A percentile compares a stretch with the other conserved stretches of the same genome.
Evolutionary conservation across 768 basidiomycete species (phyloP).

Genomic region (Galerina marginata): DNA sequence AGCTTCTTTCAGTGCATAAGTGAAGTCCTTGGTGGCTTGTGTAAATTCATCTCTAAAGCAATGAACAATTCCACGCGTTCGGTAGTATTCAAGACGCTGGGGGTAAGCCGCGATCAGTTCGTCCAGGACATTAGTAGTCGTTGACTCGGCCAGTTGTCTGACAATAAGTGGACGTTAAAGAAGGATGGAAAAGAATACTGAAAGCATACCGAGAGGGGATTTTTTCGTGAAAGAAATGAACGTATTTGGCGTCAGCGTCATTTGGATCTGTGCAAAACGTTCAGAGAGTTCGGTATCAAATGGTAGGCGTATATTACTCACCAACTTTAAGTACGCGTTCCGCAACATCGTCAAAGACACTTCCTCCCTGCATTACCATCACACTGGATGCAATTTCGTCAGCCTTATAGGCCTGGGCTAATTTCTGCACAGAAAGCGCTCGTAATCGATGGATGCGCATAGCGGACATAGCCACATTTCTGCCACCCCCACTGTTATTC

Average conservation of each 20-base stretch:
- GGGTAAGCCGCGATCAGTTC: constrained; percentile 77
- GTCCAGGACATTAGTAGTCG: constrained; percentile 78
- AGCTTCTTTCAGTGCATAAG: constrained; percentile 79
- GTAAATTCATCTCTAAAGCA: constrained; percentile 86
- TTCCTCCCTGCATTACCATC: constrained; percentile 95
- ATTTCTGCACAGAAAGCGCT: constrained; percentile 83
- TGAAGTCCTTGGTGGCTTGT: constrained; percentile 80
- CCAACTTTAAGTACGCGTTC: constrained; percentile 78
- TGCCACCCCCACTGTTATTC: constrained; percentile 55
- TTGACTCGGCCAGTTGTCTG: constrained; percentile 87
- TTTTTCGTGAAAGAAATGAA: constrained; percentile 94
- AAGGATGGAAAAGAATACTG: constrained; percentile 1
- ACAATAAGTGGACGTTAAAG: constrained; percentile 17
- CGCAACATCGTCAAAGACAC: constrained; percentile 91
- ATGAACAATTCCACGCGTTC: constrained; percentile 90
- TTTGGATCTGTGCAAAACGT: constrained; percentile 59
- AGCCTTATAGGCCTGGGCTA: constrained; percentile 83
- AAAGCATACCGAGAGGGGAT: constrained; percentile 82
- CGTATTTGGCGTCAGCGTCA: constrained; percentile 83
- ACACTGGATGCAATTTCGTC: constrained; percentile 94
- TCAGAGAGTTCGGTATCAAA: constrained; percentile 4
- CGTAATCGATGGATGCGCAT: constrained; percentile 82
- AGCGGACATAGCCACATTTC: constrained; percentile 84
- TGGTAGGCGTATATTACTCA: constrained; percentile 24
- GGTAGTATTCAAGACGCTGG: constrained; percentile 81